Percentiles rank a stretch among this genome's conserved stretches.
phyloP scores from a whole-genome alignment of 2,329 filamentous ascomycete species.

The Fusarium vanettenii region DNA sequence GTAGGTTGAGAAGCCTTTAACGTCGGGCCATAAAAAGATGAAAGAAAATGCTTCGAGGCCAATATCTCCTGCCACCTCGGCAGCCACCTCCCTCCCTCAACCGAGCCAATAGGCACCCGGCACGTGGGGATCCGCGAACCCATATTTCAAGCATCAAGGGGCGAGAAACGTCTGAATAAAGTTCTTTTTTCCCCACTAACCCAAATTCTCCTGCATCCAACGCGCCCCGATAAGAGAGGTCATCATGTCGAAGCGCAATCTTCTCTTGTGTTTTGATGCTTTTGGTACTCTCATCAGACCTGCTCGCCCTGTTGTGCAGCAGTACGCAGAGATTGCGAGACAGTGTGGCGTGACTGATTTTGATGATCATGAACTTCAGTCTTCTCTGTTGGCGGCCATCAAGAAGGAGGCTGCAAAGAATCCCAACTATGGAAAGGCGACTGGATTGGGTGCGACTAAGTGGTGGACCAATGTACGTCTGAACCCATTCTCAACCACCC shows the following conservation, averaged over 20 bases:
- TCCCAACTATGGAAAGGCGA: conserved; percentile 35
- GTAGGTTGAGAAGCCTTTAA: neutral
- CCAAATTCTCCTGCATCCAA: neutral
- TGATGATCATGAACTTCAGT: conserved; percentile 24
- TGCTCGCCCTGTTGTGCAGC: conserved; percentile 16
- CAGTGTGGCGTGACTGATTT: conserved; percentile 32
- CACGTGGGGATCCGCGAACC: neutral
- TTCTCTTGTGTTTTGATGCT: conserved; percentile 34
- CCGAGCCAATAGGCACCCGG: neutral
- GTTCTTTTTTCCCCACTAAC: neutral
- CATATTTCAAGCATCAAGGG: neutral
- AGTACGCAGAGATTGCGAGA: conserved; percentile 33
- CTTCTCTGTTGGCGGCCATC: conserved; percentile 16
- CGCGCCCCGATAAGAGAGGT: neutral
- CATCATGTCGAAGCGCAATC: conserved; percentile 46
- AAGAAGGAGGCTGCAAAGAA: conserved; percentile 29
- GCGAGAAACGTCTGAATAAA: neutral
- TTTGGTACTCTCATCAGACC: conserved; percentile 33
- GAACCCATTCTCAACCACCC: neutral
- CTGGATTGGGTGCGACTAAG: conserved; percentile 27
- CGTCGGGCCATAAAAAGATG: neutral
- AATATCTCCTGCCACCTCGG: neutral
- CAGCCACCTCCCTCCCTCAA: neutral
- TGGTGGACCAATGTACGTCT: conserved; percentile 37
- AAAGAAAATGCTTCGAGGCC: neutral